These are phyloP conservation scores for Stellera chamaejasme DNA, from an alignment of 345 rosid species.

Conservation along the genomic window DNA sequence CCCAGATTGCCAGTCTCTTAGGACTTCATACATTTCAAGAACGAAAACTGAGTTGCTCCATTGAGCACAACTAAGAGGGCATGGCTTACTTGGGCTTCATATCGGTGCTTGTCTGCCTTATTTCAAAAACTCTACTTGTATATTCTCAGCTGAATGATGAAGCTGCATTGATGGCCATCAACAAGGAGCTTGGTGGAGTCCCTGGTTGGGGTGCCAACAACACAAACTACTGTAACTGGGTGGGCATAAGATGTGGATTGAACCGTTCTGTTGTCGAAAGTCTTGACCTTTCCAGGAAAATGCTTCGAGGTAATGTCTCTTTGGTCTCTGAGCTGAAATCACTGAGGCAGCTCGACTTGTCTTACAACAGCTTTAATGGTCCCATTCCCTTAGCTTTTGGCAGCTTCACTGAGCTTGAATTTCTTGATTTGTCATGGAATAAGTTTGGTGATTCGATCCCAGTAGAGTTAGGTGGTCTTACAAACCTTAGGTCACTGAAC, in stretches of 20 bases:
- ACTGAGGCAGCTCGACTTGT: slow-evolving; percentile 53
- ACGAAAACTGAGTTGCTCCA: slow-evolving; percentile 14
- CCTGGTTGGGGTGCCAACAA: slow-evolving; percentile 76
- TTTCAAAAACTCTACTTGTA: slow-evolving; percentile 36
- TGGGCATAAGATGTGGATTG: slow-evolving; percentile 52
- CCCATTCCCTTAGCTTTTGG: slow-evolving; percentile 58
- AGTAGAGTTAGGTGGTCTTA: slow-evolving; percentile 44
- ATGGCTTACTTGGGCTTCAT: slow-evolving; percentile 41
- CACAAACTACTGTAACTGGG: slow-evolving; percentile 73
- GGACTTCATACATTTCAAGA: background rate
- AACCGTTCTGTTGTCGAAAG: slow-evolving; percentile 59
- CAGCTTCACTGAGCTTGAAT: slow-evolving; percentile 56
- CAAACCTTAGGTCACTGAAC: slow-evolving; percentile 45
- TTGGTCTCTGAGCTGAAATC: slow-evolving; percentile 61
- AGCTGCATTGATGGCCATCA: slow-evolving; percentile 57
- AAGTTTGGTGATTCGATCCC: slow-evolving; percentile 67
- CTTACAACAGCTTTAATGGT: slow-evolving; percentile 66
- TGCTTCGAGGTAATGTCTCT: slow-evolving; percentile 70
- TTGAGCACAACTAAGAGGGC: background rate
- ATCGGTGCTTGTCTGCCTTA: slow-evolving; percentile 45
- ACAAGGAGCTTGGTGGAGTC: slow-evolving; percentile 51
- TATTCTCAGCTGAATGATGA: slow-evolving; percentile 42
- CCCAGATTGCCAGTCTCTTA: no score
- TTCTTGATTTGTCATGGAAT: slow-evolving; percentile 70
- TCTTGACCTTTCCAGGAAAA: slow-evolving; percentile 72